Evolutionary conservation across 306 rosid species (phyloP).

Genomic region (Casuarina equisetifolia): DNA sequence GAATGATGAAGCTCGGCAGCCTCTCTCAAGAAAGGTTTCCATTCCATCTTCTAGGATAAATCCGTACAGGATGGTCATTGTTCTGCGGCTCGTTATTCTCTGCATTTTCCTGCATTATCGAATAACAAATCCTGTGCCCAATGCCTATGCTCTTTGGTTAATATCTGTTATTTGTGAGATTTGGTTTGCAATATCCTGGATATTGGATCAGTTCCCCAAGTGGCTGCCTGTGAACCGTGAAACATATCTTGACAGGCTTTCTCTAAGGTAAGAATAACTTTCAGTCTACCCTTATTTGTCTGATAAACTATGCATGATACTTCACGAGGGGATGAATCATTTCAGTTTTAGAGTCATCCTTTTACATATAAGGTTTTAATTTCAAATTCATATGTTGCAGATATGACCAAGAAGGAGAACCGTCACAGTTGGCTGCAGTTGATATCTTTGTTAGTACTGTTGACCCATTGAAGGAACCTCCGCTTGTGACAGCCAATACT

Average conservation of each 20-base stretch:
- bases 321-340: conserved; percentile 7
- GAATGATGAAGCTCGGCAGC: conserved; percentile 96
- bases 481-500: conserved; percentile 95
- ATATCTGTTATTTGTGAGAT: conserved; percentile 95
- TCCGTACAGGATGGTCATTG: conserved; percentile 92
- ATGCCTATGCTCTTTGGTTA: conserved; percentile 86
- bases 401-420: conserved; percentile 93
- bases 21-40: conserved; percentile 93
- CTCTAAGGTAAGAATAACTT: conserved; percentile 56
- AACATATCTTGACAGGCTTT: conserved; percentile 92
- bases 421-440: conserved; percentile 89
- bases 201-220: conserved; percentile 95
- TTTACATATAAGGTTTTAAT: conserved; percentile 26
- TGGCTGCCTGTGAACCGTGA: conserved; percentile 98
- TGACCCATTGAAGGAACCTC: conserved; percentile 96
- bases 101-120: conserved; percentile 90
- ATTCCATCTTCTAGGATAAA: conserved; percentile 89
- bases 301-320: conserved; percentile 9
- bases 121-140: conserved; percentile 85
- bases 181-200: conserved; percentile 98
- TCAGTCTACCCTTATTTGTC: not conserved
- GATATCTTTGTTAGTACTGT: conserved; percentile 98
- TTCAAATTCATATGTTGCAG: conserved; percentile 44
- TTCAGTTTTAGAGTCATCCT: conserved; percentile 2
- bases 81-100: conserved; percentile 80